These are phyloP conservation scores for Rhinocladiella mackenziei DNA, from an alignment of 2,329 filamentous ascomycete genomes.

Conservation along the genomic window DNA sequence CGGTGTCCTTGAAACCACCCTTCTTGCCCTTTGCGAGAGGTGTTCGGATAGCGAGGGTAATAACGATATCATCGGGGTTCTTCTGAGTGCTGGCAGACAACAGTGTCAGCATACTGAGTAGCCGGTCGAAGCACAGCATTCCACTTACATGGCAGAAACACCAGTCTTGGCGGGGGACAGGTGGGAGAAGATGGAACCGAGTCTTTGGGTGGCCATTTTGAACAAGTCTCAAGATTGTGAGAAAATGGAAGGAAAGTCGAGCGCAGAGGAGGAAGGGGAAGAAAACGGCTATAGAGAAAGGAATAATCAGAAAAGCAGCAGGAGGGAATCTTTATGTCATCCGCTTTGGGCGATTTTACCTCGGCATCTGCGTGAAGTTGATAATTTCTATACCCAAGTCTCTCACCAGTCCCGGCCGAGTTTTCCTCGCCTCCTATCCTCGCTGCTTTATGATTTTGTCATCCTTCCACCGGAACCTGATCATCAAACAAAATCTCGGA, in stretches of 20 bases:
- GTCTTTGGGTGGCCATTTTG: constrained; percentile 74
- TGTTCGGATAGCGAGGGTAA: constrained; percentile 85
- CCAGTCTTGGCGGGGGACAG: constrained; percentile 69
- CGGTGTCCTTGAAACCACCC: constrained; percentile 92
- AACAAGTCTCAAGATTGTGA: background rate
- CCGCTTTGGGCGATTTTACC: no score
- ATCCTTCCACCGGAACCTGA: no score
- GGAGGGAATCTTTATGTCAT: background rate
- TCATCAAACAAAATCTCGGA: no score
- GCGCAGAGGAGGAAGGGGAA: background rate
- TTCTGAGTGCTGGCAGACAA: constrained; percentile 66
- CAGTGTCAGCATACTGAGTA: constrained; percentile 1
- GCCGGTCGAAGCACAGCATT: no score
- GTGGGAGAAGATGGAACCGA: constrained; percentile 84
- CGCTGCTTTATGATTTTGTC: background rate
- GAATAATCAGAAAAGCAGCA: background rate
- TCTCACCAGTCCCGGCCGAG: no score
- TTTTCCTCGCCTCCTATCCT: no score
- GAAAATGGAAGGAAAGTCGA: background rate
- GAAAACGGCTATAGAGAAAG: background rate
- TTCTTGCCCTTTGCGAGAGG: constrained; percentile 84
- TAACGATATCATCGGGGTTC: constrained; percentile 94
- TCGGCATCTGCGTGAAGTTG: constrained; percentile 4
- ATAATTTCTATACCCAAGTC: no score
- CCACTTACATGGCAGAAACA: constrained; percentile 70